Base-by-base conservation (phyloP, 345 rosid genomes). In the Bruguiera gymnorhiza region DNA sequence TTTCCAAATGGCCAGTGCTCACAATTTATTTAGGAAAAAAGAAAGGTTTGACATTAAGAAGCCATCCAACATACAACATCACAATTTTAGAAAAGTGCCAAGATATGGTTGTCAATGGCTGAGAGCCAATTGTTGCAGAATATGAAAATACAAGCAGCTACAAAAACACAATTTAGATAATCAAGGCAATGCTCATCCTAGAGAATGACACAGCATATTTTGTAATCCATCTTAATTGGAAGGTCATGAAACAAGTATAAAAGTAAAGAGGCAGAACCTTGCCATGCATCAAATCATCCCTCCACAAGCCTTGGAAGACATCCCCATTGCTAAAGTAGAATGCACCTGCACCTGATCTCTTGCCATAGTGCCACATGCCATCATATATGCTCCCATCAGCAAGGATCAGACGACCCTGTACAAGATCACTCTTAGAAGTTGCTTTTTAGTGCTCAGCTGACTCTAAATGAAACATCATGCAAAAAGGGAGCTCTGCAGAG, bases 231-330 rank as follows among this genome's bases (percentile, higher is more conserved):
- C 59, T 19, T 26, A 24, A 27, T 46, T 55, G 19, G 36, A 13
- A 62, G n/a, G n/a, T 7, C 29, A 56, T 43, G 27, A 32, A 21
- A 32, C 20, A 68, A 53, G 39, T 34, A 54, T 29, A 23, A 24
- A 54, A 58, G 56, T 37, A 74, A 71, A 7, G 63, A 52, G 43
- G 67, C 39, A 72, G 60, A 62, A 94, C 98, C 97, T 95, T 95
- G 74, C 99, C 97, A 81, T 95, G 97, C 86, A 95, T 89, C 67
- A 85, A 62, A 78, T 95, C 97, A 62, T 91, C 99, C 75, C 99
- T 85, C 99, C 99, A 95, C 46, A 92, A 87, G 54, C 99, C 99
- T 79, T 95, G 99, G 83, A 95, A 95, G 43, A 91, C 92, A 71
- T 95, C 99, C 30, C 99, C 99, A 70, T 88, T 91, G 76, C 87